Evolutionary conservation across 192 early-diverging fungal species (phyloP).

Genomic region (Chytriomyces sp.): DNA sequence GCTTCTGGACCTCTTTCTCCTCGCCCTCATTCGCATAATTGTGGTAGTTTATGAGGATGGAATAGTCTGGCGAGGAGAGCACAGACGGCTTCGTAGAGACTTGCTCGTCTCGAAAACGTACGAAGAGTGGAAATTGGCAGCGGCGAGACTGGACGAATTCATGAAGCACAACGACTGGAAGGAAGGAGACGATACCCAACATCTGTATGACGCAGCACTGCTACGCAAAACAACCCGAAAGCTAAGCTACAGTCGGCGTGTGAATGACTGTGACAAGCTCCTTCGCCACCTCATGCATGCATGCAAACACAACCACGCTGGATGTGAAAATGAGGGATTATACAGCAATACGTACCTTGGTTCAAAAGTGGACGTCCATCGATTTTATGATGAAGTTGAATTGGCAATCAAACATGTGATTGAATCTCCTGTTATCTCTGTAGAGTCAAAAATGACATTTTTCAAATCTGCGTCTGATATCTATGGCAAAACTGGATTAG

Average conservation of each 20-base stretch:
- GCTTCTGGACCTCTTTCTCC: conserved; percentile 59
- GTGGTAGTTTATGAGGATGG: conserved; percentile 69
- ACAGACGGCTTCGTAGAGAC: conserved; percentile 47
- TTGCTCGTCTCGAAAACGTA: conserved; percentile 58
- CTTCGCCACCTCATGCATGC: conserved; percentile 40
- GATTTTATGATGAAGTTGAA: conserved; percentile 64
- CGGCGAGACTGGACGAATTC: conserved; percentile 60
- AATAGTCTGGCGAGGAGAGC: conserved; percentile 63
- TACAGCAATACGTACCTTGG: conserved; percentile 76
- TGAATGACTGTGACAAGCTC: conserved; percentile 1
- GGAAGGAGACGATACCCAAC: not conserved
- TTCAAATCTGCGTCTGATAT: conserved; percentile 63
- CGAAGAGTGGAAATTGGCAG: conserved; percentile 66
- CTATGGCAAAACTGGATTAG: conserved; percentile 76
- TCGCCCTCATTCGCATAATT: conserved; percentile 59
- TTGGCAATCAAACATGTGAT: conserved; percentile 31
- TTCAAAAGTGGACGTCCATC: conserved; percentile 70
- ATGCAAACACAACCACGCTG: conserved; percentile 75
- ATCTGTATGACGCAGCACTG: conserved; percentile 67
- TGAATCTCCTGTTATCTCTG: conserved; percentile 18
- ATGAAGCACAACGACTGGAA: conserved; percentile 75
- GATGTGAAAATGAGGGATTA: conserved; percentile 71
- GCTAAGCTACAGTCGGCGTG: conserved; percentile 4
- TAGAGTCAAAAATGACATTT: conserved; percentile 61
- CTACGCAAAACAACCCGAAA: conserved; percentile 52